phyloP scores from a whole-genome alignment of 768 basidiomycete genomes.

The Tricholoma hemisulphureum region DNA sequence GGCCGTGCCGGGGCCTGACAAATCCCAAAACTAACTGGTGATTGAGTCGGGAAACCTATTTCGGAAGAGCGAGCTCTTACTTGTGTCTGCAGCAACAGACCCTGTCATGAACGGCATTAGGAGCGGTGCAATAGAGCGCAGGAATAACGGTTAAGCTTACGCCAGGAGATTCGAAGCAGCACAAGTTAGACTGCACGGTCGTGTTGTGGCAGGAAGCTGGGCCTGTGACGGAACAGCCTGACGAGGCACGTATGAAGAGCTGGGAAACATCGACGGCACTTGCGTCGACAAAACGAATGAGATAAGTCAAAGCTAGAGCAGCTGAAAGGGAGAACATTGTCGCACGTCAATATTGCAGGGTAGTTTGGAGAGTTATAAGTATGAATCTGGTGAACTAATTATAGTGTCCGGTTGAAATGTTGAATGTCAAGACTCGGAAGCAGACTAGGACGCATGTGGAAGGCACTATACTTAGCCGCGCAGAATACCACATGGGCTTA shows the following conservation, averaged over 20 bases:
- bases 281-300: neutral
- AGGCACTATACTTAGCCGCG: too few species aligned
- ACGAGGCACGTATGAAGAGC: neutral
- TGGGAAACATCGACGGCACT: neutral
- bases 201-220: conserved; percentile 55
- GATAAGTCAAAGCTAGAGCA: neutral
- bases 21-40: conserved; percentile 62
- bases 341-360: too few species aligned
- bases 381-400: too few species aligned
- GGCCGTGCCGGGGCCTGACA: conserved; percentile 55
- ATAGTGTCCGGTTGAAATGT: too few species aligned
- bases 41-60: too few species aligned
- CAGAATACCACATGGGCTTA: too few species aligned
- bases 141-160: conserved; percentile 35
- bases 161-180: conserved; percentile 68
- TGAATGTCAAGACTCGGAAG: too few species aligned
- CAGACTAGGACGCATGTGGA: too few species aligned
- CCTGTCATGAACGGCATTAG: conserved; percentile 37
- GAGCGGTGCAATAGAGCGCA: neutral
- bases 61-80: conserved; percentile 12
- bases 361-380: too few species aligned
- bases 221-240: conserved; percentile 50
- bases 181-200: conserved; percentile 43
- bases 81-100: conserved; percentile 54
- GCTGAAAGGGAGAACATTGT: neutral